Conservation (phyloP, 1,284 basidiomycete species). For the Boletellus deceptivus region DNA sequence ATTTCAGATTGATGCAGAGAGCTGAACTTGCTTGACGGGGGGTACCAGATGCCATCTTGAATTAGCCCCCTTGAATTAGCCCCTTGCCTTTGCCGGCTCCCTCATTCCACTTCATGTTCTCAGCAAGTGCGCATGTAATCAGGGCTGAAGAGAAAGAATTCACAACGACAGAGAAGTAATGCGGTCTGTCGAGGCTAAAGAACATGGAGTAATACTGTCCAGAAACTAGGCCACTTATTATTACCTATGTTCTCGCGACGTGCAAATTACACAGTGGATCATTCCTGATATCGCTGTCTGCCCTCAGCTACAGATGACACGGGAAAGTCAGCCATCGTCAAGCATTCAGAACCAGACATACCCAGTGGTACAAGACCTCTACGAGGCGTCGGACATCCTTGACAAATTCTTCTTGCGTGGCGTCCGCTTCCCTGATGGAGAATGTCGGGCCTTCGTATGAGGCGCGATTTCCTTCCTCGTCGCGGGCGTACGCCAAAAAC, state of each 20-base stretch:
- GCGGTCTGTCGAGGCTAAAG: conserved; percentile 12
- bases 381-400: background rate
- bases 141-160: conserved; percentile 25
- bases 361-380: background rate
- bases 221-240: background rate
- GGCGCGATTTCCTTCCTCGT: background rate
- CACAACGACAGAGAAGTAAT: no score
- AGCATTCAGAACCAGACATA: background rate
- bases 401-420: background rate
- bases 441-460: background rate
- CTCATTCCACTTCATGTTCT: conserved; percentile 5
- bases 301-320: no score
- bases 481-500: background rate
- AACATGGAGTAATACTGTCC: conserved; percentile 21
- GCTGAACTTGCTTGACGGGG: conserved; percentile 7
- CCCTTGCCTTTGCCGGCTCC: background rate
- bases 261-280: no score
- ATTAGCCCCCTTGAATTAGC: conserved; percentile 19
- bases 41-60: conserved; percentile 33
- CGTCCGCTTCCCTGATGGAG: background rate
- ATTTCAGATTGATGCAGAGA: conserved; percentile 18
- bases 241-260: background rate
- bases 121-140: conserved; percentile 17
- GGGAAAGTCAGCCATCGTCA: no score
- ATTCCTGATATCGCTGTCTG: no score